phyloP scores from a whole-genome alignment of 1,139 yeast species.

The Nematodospora anomalae region DNA sequence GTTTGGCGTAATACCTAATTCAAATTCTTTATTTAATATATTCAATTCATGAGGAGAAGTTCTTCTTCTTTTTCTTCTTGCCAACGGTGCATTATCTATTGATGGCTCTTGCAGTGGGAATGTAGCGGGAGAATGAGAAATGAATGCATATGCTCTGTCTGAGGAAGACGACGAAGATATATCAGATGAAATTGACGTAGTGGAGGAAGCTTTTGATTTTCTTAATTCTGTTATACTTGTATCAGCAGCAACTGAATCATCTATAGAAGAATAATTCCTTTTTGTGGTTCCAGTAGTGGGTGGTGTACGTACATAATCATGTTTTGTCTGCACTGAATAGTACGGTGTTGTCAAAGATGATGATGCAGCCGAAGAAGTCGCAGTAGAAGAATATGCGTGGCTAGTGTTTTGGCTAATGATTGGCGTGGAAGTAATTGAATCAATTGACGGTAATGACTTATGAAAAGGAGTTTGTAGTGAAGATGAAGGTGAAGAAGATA shows the following conservation, averaged over 20 bases:
- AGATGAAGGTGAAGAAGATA: constrained; percentile 14
- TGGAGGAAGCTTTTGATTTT: constrained; percentile 9
- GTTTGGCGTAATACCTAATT: constrained; percentile 76
- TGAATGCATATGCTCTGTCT: constrained; percentile 72
- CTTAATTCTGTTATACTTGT: constrained; percentile 14
- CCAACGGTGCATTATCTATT: constrained; percentile 85
- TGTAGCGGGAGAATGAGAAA: constrained; percentile 86
- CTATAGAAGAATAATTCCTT: neutral
- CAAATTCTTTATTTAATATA: constrained; percentile 77
- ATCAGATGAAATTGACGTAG: constrained; percentile 10
- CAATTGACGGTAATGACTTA: constrained; percentile 28
- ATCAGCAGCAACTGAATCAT: constrained; percentile 11
- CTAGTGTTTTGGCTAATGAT: constrained; percentile 2
- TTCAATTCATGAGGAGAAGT: constrained; percentile 85
- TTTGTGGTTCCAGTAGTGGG: neutral
- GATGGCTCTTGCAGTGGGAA: constrained; percentile 81
- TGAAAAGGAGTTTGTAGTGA: constrained; percentile 15
- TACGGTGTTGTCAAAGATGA: constrained; percentile 15
- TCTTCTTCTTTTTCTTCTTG: constrained; percentile 92
- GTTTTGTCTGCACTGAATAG: constrained; percentile 2
- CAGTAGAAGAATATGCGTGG: too few species aligned
- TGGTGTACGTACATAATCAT: neutral
- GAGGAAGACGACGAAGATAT: constrained; percentile 13
- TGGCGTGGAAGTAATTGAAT: constrained; percentile 17
- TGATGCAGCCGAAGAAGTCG: constrained; percentile 1